Evolutionary conservation across 1,139 yeast genomes (phyloP).

Genomic region (Candida tropicalis): DNA sequence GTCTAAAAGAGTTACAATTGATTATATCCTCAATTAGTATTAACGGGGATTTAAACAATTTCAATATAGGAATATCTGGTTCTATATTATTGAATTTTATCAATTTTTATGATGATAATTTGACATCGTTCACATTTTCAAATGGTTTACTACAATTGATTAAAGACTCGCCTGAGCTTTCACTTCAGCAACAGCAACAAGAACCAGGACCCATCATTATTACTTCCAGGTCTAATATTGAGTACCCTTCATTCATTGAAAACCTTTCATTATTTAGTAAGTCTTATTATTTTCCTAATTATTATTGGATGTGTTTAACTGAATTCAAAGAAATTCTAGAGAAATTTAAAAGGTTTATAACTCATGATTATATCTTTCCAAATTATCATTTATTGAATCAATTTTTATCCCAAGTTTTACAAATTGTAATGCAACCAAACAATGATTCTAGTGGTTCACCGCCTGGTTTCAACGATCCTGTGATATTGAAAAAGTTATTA

Average conservation of each 20-base stretch:
- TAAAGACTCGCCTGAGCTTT: background rate
- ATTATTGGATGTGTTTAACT: slow-evolving; percentile 21
- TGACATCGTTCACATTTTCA: slow-evolving; percentile 26
- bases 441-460: background rate
- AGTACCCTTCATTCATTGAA: background rate
- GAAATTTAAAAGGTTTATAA: slow-evolving; percentile 13
- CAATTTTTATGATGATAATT: slow-evolving; percentile 27
- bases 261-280: slow-evolving; percentile 14
- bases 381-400: slow-evolving; percentile 19
- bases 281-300: slow-evolving; percentile 26
- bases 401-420: slow-evolving; percentile 10
- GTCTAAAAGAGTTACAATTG: slow-evolving; percentile 23
- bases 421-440: slow-evolving; percentile 10
- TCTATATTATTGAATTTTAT: slow-evolving; percentile 28
- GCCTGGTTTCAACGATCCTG: background rate
- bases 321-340: slow-evolving; percentile 23
- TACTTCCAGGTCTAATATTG: no score
- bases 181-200: background rate
- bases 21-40: slow-evolving; percentile 19
- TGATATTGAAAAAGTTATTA: slow-evolving; percentile 22
- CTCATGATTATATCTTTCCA: slow-evolving; percentile 13
- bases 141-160: slow-evolving; percentile 23
- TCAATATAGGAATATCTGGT: slow-evolving; percentile 25
- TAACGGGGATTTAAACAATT: slow-evolving; percentile 18
- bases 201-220: no score